These are phyloP conservation scores for Alternaria angustiovoidea DNA, from an alignment of 2,329 filamentous ascomycete genomes.

Conservation along the genomic window DNA sequence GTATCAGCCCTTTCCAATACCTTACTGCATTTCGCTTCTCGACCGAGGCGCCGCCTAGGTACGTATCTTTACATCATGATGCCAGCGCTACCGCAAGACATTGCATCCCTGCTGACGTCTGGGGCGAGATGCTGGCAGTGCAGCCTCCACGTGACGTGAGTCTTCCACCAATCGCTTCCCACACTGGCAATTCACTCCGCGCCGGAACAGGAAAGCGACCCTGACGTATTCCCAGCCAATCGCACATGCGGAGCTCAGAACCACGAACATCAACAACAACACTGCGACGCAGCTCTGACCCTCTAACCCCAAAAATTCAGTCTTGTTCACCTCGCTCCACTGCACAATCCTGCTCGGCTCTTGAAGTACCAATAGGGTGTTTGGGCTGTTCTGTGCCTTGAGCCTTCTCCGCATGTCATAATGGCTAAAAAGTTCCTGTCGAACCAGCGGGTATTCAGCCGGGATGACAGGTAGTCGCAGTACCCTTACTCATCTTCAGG, in stretches of 20 bases:
- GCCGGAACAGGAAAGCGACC: slow-evolving; percentile 21
- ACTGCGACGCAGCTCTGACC: slow-evolving; percentile 28
- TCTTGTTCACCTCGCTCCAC: slow-evolving; percentile 25
- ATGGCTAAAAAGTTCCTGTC: slow-evolving; percentile 28
- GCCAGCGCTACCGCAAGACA: slow-evolving; percentile 15
- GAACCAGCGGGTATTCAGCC: slow-evolving; percentile 32
- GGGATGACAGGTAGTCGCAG: slow-evolving; percentile 16
- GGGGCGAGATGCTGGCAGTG: slow-evolving; percentile 16
- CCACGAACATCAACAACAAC: slow-evolving; percentile 12
- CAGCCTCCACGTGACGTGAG: slow-evolving; percentile 28
- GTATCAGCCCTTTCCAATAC: slow-evolving; percentile 20
- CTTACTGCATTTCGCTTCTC: slow-evolving; percentile 18
- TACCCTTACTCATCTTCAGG: slow-evolving; percentile 32
- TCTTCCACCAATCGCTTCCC: slow-evolving; percentile 21
- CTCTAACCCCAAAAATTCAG: slow-evolving; percentile 26
- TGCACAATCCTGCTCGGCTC: slow-evolving; percentile 26
- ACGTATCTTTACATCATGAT: slow-evolving; percentile 13
- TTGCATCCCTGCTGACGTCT: slow-evolving; percentile 23
- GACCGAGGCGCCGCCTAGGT: slow-evolving; percentile 11
- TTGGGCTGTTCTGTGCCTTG: slow-evolving; percentile 10
- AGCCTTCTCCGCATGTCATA: slow-evolving; percentile 16
- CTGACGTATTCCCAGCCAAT: slow-evolving; percentile 11
- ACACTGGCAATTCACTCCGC: slow-evolving; percentile 26
- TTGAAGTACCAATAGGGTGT: slow-evolving; percentile 19
- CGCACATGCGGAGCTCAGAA: slow-evolving; percentile 15